Conservation (phyloP, 2,329 filamentous ascomycete genomes). For the Pyrenophora graminea region DNA sequence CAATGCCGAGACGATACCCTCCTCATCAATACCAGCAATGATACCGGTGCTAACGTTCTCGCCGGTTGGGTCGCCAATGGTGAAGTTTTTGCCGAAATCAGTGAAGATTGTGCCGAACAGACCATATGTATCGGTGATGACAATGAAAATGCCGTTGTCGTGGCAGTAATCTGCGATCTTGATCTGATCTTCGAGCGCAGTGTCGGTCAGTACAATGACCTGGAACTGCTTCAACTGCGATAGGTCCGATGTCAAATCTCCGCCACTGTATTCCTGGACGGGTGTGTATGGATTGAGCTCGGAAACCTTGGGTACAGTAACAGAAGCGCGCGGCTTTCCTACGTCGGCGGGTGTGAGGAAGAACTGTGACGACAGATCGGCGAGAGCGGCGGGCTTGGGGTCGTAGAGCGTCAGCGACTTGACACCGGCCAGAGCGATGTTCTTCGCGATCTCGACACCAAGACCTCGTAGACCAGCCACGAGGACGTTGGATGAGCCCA, state of each 20-base stretch:
- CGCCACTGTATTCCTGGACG: slow-evolving; percentile 70
- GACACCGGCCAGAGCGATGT: slow-evolving; percentile 95
- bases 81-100: slow-evolving; percentile 95
- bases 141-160: slow-evolving; percentile 86
- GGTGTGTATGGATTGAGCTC: slow-evolving; percentile 97
- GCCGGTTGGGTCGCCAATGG: slow-evolving; percentile 84
- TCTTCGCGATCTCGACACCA: slow-evolving; percentile 98
- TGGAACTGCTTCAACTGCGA: slow-evolving; percentile 88
- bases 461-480: slow-evolving; percentile 90
- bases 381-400: slow-evolving; percentile 78
- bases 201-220: slow-evolving; percentile 86
- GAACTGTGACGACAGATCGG: slow-evolving; percentile 95
- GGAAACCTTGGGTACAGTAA: slow-evolving; percentile 85
- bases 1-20: slow-evolving; percentile 86
- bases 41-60: slow-evolving; percentile 88
- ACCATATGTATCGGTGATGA: slow-evolving; percentile 86
- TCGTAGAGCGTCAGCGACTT: slow-evolving; percentile 96
- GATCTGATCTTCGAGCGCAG: slow-evolving; percentile 78
- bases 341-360: slow-evolving; percentile 88
- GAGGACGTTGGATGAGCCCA: slow-evolving; percentile 94
- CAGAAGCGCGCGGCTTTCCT: slow-evolving; percentile 85
- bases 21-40: slow-evolving; percentile 84
- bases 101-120: slow-evolving; percentile 96
- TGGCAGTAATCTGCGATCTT: slow-evolving; percentile 92
- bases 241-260: slow-evolving; percentile 74